Conservation (phyloP, 2,329 filamentous ascomycete species). For the Aspergillus eucalypticola region DNA sequence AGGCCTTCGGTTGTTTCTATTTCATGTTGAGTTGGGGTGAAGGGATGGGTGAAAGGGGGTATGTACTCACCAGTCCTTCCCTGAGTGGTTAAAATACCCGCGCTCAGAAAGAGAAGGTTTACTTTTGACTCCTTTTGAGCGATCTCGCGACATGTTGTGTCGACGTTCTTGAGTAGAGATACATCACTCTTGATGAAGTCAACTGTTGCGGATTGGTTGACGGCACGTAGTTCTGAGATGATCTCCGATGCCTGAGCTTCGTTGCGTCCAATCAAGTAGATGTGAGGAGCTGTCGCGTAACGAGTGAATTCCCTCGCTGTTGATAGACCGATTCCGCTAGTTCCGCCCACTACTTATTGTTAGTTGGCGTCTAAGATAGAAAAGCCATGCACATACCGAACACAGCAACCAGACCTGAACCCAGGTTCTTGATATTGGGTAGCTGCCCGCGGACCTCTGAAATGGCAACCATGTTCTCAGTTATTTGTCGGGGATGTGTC, state of each 20-base stretch:
- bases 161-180: constrained; percentile 38
- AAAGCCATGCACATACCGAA: constrained; percentile 16
- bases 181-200: constrained; percentile 37
- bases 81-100: constrained; percentile 36
- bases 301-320: constrained; percentile 51
- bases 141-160: constrained; percentile 35
- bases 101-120: constrained; percentile 43
- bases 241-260: constrained; percentile 43
- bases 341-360: constrained; percentile 46
- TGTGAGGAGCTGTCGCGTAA: constrained; percentile 42
- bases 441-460: not conserved
- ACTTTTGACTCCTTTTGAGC: constrained; percentile 29
- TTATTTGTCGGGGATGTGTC: not conserved
- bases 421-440: constrained; percentile 12
- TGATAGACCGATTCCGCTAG: constrained; percentile 54
- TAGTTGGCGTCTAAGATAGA: not conserved
- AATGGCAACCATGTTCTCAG: not conserved
- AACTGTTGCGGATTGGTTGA: constrained; percentile 27
- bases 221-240: constrained; percentile 39
- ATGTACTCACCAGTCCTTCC: constrained; percentile 16
- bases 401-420: constrained; percentile 20
- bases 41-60: not conserved
- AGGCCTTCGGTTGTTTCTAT: constrained; percentile 48
- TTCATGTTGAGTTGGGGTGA: not conserved
- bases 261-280: constrained; percentile 55